These are phyloP conservation scores for Hirsutella rhossiliensis DNA, from an alignment of 2,329 filamentous ascomycete species.

Conservation along the genomic window DNA sequence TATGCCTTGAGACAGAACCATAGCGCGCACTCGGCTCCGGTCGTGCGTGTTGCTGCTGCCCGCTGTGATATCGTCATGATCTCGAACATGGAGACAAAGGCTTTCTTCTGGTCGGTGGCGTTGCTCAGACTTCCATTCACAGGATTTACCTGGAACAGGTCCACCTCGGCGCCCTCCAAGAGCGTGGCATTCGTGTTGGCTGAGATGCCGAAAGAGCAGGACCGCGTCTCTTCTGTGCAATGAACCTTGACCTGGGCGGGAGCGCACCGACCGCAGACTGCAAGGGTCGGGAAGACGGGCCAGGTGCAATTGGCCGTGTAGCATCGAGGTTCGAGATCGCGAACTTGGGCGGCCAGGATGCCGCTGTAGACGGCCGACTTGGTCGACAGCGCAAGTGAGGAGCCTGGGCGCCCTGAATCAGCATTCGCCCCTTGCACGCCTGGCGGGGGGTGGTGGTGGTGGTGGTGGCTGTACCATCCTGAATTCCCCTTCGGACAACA, in stretches of 20 bases:
- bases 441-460: too few relatives aligned
- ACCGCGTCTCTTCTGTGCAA: conserved; percentile 10
- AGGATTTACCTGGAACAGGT: conserved; percentile 17
- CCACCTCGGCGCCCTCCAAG: conserved; percentile 9
- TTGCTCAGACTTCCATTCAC: conserved; percentile 3
- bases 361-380: conserved; percentile 26
- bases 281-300: conserved; percentile 22
- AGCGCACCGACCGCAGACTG: conserved; percentile 21
- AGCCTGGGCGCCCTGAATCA: conserved; percentile 4
- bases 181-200: conserved; percentile 15
- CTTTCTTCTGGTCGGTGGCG: conserved; percentile 8
- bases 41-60: conserved; percentile 5
- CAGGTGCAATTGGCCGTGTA: conserved; percentile 21
- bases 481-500: conserved; percentile 12
- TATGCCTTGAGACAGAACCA: conserved; percentile 25
- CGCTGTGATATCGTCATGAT: conserved; percentile 17
- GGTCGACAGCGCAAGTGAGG: conserved; percentile 18
- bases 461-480: not conserved
- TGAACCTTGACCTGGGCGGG: conserved; percentile 4
- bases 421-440: not conserved
- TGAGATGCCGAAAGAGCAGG: conserved; percentile 17
- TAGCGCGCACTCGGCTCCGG: conserved; percentile 19
- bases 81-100: conserved; percentile 24
- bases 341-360: conserved; percentile 18
- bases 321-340: conserved; percentile 14